Percentiles rank a stretch among this genome's conserved stretches.
Evolutionary conservation across 495 filamentous ascomycete genomes (phyloP).

Genomic region (Lophium mytilinum): DNA sequence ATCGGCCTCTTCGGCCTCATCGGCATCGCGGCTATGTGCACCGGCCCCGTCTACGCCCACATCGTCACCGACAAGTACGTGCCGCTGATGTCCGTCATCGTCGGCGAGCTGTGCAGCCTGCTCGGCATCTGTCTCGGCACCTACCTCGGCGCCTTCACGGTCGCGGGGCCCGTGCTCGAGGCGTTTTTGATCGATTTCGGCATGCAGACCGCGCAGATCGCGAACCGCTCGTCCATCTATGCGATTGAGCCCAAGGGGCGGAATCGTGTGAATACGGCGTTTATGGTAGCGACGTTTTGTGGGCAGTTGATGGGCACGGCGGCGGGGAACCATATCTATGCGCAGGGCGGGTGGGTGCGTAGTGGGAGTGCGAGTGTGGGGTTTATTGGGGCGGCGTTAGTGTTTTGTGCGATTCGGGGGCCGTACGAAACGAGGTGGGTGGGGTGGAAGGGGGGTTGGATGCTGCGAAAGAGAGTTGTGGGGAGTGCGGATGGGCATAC

Average conservation of each 20-base stretch:
- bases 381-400: conserved; percentile 52
- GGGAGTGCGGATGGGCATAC: conserved; percentile 30
- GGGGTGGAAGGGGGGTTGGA: conserved; percentile 67
- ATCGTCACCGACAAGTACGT: conserved; percentile 60
- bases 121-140: conserved; percentile 65
- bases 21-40: conserved; percentile 58
- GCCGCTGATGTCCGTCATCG: conserved; percentile 56
- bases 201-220: conserved; percentile 65
- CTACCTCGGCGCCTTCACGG: conserved; percentile 56
- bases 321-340: conserved; percentile 63
- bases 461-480: conserved; percentile 34
- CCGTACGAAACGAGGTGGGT: conserved; percentile 67
- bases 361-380: conserved; percentile 61
- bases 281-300: conserved; percentile 67
- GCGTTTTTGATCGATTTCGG: conserved; percentile 68
- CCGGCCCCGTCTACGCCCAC: conserved; percentile 61
- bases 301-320: conserved; percentile 72
- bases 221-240: conserved; percentile 65
- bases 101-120: conserved; percentile 51
- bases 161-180: conserved; percentile 70
- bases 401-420: conserved; percentile 50
- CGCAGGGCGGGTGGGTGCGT: conserved; percentile 59
- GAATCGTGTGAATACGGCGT: conserved; percentile 75
- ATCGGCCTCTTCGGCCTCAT: conserved; percentile 77
- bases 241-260: conserved; percentile 60